Conservation (phyloP, 768 basidiomycete species). For the Terana coerulea region DNA sequence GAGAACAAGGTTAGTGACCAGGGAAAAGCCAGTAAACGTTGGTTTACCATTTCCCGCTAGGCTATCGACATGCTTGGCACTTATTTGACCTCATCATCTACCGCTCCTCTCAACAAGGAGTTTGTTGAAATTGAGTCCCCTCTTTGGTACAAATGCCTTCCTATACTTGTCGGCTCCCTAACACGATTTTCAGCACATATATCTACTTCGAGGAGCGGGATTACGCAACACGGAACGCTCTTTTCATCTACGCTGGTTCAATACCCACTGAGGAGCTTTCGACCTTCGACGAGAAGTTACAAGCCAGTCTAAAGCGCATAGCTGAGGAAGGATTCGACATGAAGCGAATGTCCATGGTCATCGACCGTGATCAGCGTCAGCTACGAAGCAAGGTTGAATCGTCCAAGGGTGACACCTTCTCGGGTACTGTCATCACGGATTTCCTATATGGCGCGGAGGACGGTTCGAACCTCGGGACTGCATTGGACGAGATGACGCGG, state of each 20-base stretch:
- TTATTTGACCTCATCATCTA: conserved; percentile 84
- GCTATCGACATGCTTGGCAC: conserved; percentile 83
- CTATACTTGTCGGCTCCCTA: neutral
- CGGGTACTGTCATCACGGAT: conserved; percentile 71
- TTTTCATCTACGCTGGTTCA: conserved; percentile 78
- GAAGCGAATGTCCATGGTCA: conserved; percentile 81
- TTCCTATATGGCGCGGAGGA: conserved; percentile 83
- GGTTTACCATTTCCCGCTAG: conserved; percentile 28
- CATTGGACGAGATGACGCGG: conserved; percentile 77
- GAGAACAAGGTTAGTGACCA: conserved; percentile 54
- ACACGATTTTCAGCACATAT: conserved; percentile 52
- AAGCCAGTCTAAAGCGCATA: conserved; percentile 65
- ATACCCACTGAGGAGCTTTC: conserved; percentile 79
- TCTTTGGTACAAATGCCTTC: conserved; percentile 52
- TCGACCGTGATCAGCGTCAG: conserved; percentile 88
- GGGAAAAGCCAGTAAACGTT: conserved; percentile 4
- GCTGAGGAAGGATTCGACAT: conserved; percentile 80
- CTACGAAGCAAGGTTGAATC: conserved; percentile 83
- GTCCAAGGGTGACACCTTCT: conserved; percentile 77
- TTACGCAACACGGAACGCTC: conserved; percentile 64
- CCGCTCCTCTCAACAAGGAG: conserved; percentile 83
- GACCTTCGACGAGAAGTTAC: conserved; percentile 65
- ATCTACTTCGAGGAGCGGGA: conserved; percentile 82
- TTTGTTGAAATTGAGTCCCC: conserved; percentile 91
- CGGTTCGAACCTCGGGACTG: conserved; percentile 69